Conservation (phyloP, 352 stramenopile genomes). For the Globisporangium ultimum region DNA sequence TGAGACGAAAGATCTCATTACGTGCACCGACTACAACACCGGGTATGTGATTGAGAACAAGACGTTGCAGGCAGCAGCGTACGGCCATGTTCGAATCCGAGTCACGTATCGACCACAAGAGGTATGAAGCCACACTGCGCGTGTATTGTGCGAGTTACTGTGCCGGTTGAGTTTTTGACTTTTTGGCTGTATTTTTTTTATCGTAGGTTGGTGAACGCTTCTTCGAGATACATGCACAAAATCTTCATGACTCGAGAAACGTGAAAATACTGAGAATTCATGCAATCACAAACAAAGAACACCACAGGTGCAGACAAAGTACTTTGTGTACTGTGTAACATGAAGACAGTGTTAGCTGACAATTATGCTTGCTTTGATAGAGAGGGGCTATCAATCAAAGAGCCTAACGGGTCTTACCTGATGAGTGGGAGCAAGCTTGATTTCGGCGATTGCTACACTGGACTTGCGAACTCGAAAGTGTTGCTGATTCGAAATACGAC, state of each 20-base stretch:
- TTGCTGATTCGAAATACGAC: slow-evolving; percentile 85
- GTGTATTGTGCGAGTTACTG: not conserved
- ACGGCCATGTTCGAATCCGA: slow-evolving; percentile 81
- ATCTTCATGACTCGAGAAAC: slow-evolving; percentile 82
- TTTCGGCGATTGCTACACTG: slow-evolving; percentile 87
- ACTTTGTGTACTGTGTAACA: not conserved
- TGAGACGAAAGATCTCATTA: slow-evolving; percentile 66
- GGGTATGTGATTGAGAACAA: slow-evolving; percentile 81
- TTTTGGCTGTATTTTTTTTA: slow-evolving; percentile 8
- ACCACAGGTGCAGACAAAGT: slow-evolving; percentile 54
- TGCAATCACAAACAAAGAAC: slow-evolving; percentile 85
- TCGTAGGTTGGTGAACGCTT: slow-evolving; percentile 76
- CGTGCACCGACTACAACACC: slow-evolving; percentile 86
- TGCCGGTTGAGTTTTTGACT: not conserved
- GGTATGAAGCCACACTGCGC: slow-evolving; percentile 23
- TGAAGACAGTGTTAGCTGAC: not conserved
- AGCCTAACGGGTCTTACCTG: slow-evolving; percentile 74
- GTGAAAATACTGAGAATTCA: slow-evolving; percentile 86
- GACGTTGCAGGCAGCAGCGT: slow-evolving; percentile 75
- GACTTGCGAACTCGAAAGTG: slow-evolving; percentile 77
- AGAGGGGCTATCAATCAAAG: slow-evolving; percentile 85
- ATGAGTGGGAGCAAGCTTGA: slow-evolving; percentile 87
- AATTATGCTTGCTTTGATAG: slow-evolving; percentile 24
- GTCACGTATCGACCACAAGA: slow-evolving; percentile 82
- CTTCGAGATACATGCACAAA: slow-evolving; percentile 86